Percentiles rank a stretch among this genome's conserved stretches.
phyloP scores from a whole-genome alignment of 2,329 filamentous ascomycete genomes.

The Diaporthe citriasiana region DNA sequence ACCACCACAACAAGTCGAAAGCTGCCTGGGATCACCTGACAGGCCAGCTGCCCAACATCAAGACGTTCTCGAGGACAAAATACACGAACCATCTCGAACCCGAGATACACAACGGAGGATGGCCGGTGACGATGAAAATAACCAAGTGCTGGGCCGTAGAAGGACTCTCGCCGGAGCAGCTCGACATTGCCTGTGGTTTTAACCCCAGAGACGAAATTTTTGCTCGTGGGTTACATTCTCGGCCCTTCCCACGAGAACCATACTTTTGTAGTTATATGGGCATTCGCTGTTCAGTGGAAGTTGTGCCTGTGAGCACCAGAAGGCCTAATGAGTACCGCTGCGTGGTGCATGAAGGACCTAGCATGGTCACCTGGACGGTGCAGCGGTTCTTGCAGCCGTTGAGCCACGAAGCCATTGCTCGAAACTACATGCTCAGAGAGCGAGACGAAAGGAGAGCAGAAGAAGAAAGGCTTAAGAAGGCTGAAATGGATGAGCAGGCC shows the following conservation, averaged over 20 bases:
- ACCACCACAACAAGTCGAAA: rapidly evolving
- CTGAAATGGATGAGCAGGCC: too few relatives aligned
- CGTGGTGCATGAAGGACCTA: too few relatives aligned
- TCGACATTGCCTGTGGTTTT: background rate
- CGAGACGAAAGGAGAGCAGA: background rate
- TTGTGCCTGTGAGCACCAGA: too few relatives aligned
- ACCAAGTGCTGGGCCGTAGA: background rate
- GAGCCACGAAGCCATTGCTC: too few relatives aligned
- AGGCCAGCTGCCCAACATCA: background rate
- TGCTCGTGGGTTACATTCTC: too few relatives aligned
- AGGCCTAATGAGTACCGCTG: rapidly evolving
- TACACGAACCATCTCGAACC: too few relatives aligned
- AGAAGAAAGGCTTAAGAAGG: background rate
- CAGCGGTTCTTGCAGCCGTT: background rate
- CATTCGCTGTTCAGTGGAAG: too few relatives aligned
- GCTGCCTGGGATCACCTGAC: background rate
- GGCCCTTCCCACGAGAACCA: too few relatives aligned
- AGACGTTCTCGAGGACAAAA: background rate
- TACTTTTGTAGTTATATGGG: too few relatives aligned
- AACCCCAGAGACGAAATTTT: rapidly evolving
- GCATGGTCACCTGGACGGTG: background rate
- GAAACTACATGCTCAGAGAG: background rate
- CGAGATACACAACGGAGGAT: too few relatives aligned
- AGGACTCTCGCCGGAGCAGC: background rate
- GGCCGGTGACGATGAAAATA: too few relatives aligned